Conservation (phyloP, 179 eudicot species). For the Beta corolliflora region DNA sequence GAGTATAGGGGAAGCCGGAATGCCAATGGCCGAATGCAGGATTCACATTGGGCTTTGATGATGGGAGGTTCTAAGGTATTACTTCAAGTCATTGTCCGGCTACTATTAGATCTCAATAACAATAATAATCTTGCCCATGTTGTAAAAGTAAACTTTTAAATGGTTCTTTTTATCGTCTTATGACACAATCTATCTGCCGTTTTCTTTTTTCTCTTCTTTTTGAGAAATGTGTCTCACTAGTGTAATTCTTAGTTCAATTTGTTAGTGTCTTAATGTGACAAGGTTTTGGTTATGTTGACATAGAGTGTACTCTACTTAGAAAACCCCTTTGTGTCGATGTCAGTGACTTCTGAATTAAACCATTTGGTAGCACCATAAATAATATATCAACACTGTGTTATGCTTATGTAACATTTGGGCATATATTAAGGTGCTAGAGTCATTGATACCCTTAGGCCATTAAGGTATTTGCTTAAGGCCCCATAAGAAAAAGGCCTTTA, state of each 20-base stretch:
- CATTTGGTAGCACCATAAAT: too few species aligned
- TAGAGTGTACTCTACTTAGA: too few species aligned
- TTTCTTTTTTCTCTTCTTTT: background rate
- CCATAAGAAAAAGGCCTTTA: too few species aligned
- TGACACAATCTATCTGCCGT: background rate
- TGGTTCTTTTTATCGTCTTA: background rate
- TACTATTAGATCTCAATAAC: background rate
- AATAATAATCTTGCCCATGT: background rate
- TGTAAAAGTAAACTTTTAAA: too few species aligned
- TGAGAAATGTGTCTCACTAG: background rate
- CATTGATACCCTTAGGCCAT: too few species aligned
- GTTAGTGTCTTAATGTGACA: background rate
- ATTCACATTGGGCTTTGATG: slow-evolving; percentile 85
- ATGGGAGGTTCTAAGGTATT: slow-evolving; percentile 92
- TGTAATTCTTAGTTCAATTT: background rate
- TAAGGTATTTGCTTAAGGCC: too few species aligned
- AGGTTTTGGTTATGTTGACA: background rate
- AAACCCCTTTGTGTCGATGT: too few species aligned
- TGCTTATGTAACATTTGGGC: too few species aligned
- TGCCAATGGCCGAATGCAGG: slow-evolving; percentile 93
- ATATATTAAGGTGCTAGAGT: too few species aligned
- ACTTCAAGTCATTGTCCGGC: background rate
- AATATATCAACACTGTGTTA: too few species aligned
- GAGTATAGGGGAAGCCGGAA: slow-evolving; percentile 82
- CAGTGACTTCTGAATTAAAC: too few species aligned